Evolutionary conservation across 2,329 filamentous ascomycete genomes (phyloP).

Genomic region (Coniochaeta ligniaria): DNA sequence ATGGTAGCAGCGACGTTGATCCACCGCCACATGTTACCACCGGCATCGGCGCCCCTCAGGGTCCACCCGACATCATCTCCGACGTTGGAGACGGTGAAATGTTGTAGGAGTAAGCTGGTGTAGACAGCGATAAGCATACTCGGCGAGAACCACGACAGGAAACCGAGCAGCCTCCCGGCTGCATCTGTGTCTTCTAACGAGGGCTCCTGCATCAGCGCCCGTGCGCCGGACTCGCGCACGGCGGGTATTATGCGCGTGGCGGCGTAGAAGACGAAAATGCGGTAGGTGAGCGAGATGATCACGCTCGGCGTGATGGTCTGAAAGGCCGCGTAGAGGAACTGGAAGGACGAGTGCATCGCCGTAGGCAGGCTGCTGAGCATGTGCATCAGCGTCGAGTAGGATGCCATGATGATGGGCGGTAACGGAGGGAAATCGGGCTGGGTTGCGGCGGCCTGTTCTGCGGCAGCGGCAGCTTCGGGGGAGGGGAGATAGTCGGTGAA

Average conservation of each 20-base stretch:
- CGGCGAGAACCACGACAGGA: conserved; percentile 90
- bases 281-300: conserved; percentile 89
- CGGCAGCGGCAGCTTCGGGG: conserved; percentile 47
- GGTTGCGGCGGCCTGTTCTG: conserved; percentile 38
- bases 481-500: conserved; percentile 96
- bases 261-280: conserved; percentile 90
- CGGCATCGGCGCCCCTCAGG: conserved; percentile 71
- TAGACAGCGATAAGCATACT: conserved; percentile 94
- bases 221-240: conserved; percentile 77
- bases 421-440: conserved; percentile 94
- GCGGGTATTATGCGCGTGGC: conserved; percentile 94
- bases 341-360: conserved; percentile 75
- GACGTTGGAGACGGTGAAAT: conserved; percentile 71
- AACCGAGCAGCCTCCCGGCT: conserved; percentile 70
- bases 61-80: conserved; percentile 69
- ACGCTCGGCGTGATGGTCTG: conserved; percentile 94
- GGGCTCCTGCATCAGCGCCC: conserved; percentile 76
- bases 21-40: conserved; percentile 89
- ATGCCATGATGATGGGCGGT: conserved; percentile 96
- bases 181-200: conserved; percentile 79
- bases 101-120: conserved; percentile 89
- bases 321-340: conserved; percentile 83
- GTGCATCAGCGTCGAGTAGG: conserved; percentile 85
- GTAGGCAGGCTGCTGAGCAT: conserved; percentile 76
- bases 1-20: conserved; percentile 86